These are phyloP conservation scores for Rhytidiadelphus loreus DNA, from an alignment of 225 moss, liverwort and hornwort genomes.

Conservation along the genomic window DNA sequence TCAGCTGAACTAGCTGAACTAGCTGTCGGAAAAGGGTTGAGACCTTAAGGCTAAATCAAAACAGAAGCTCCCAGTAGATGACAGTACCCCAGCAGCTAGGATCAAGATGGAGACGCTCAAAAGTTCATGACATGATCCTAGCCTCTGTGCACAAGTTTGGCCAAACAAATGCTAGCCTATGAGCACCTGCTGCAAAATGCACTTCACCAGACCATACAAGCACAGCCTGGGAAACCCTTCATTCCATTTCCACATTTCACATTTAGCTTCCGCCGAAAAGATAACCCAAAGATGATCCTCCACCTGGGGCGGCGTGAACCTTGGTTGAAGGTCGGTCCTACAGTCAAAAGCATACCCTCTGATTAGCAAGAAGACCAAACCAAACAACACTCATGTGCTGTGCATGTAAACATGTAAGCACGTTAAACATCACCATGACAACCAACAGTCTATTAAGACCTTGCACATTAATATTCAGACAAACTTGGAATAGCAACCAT, in stretches of 20 bases:
- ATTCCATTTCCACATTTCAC: neutral
- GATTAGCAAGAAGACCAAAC: neutral
- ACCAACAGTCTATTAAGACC: neutral
- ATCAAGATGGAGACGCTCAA: neutral
- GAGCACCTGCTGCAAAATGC: neutral
- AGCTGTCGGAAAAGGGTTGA: neutral
- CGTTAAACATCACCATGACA: neutral
- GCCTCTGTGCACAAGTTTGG: neutral
- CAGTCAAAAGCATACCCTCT: neutral
- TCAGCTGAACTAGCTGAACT: slow-evolving; percentile 1
- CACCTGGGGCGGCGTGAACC: slow-evolving; percentile 40
- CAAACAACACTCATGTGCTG: neutral
- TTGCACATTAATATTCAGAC: neutral
- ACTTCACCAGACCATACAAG: neutral
- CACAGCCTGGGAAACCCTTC: neutral
- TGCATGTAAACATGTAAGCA: neutral
- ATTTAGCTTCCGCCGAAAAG: slow-evolving; percentile 34
- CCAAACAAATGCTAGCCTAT: neutral
- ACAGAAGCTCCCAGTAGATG: neutral
- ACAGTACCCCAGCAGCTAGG: neutral
- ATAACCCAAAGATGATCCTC: slow-evolving; percentile 43
- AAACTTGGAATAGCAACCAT: neutral
- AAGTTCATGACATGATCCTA: neutral
- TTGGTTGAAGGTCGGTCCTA: slow-evolving; percentile 53
- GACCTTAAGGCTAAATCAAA: neutral